Conservation (phyloP, 2,329 filamentous ascomycete genomes). For the Reticulascus tulasneorum region DNA sequence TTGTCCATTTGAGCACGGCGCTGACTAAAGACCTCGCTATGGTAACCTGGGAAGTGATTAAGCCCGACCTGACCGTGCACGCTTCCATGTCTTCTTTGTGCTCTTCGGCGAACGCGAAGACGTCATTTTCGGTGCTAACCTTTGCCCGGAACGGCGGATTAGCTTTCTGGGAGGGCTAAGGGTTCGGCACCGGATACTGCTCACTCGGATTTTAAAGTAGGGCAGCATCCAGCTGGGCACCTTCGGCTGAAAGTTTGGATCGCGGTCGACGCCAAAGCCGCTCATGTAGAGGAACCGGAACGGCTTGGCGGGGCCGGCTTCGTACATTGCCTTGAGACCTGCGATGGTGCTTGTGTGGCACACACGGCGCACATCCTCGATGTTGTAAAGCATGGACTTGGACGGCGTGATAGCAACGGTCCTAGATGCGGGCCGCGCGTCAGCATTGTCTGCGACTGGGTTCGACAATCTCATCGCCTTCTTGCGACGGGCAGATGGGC, state of each 20-base stretch:
- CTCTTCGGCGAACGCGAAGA: slow-evolving; percentile 36
- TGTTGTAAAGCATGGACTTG: slow-evolving; percentile 20
- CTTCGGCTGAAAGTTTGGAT: slow-evolving; percentile 41
- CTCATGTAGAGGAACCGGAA: slow-evolving; percentile 45
- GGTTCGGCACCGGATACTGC: slow-evolving; percentile 10
- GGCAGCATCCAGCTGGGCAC: slow-evolving; percentile 31
- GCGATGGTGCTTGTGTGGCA: slow-evolving; percentile 33
- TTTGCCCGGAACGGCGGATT: not conserved
- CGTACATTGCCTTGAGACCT: slow-evolving; percentile 16
- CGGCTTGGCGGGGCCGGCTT: slow-evolving; percentile 18
- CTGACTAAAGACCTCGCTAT: too few species aligned
- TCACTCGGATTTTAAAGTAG: slow-evolving; percentile 44
- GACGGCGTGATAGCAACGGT: slow-evolving; percentile 22
- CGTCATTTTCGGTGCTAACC: slow-evolving; percentile 37
- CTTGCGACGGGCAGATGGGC: not conserved
- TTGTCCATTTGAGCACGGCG: too few species aligned
- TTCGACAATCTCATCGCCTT: too few species aligned
- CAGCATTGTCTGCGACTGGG: too few species aligned
- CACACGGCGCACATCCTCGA: slow-evolving; percentile 33
- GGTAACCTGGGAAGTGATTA: slow-evolving; percentile 35
- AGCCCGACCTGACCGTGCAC: slow-evolving; percentile 36
- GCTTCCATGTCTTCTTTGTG: slow-evolving; percentile 33
- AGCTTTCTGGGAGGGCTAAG: not conserved
- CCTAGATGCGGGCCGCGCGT: slow-evolving; percentile 14
- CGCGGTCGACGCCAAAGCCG: slow-evolving; percentile 37